Evolutionary conservation across 2,329 filamentous ascomycete species (phyloP).

Genomic region (Penicillium vulpinum): DNA sequence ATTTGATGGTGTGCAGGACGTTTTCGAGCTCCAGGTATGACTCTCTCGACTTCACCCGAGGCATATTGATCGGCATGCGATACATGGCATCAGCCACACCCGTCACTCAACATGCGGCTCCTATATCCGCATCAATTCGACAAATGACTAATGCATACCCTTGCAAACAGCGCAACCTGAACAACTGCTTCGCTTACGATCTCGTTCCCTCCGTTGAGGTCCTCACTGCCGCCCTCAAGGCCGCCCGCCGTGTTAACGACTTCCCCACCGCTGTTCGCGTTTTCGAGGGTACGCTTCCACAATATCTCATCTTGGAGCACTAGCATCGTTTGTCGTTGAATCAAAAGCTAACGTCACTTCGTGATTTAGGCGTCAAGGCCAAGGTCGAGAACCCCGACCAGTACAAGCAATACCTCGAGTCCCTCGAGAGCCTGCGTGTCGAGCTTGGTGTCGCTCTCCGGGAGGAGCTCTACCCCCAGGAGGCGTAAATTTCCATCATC

Average conservation of each 20-base stretch:
- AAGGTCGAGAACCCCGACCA: constrained; percentile 99
- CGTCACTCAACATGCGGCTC: neutral
- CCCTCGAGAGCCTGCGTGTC: constrained; percentile 89
- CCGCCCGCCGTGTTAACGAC: constrained; percentile 95
- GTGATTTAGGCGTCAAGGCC: constrained; percentile 81
- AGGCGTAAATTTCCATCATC: constrained; percentile 37
- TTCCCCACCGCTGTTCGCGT: constrained; percentile 96
- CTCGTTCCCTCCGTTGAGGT: constrained; percentile 93
- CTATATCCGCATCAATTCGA: neutral
- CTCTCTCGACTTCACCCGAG: constrained; percentile 12
- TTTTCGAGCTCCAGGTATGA: constrained; percentile 98
- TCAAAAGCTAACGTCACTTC: constrained; percentile 3
- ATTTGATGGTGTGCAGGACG: constrained; percentile 95
- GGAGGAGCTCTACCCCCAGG: constrained; percentile 82
- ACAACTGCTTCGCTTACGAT: constrained; percentile 99
- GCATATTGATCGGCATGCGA: constrained; percentile 21
- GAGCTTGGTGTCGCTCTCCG: constrained; percentile 89
- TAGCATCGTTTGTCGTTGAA: neutral
- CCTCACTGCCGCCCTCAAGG: constrained; percentile 85
- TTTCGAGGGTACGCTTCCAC: constrained; percentile 78
- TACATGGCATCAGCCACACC: constrained; percentile 12
- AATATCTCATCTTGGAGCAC: neutral
- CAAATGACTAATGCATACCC: constrained; percentile 12
- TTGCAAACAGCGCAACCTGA: constrained; percentile 74
- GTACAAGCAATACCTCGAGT: constrained; percentile 92